Percentiles rank a stretch among this genome's conserved stretches.
Conservation (phyloP, 2,329 filamentous ascomycete species). For the Aspergillus thermomutatus region DNA sequence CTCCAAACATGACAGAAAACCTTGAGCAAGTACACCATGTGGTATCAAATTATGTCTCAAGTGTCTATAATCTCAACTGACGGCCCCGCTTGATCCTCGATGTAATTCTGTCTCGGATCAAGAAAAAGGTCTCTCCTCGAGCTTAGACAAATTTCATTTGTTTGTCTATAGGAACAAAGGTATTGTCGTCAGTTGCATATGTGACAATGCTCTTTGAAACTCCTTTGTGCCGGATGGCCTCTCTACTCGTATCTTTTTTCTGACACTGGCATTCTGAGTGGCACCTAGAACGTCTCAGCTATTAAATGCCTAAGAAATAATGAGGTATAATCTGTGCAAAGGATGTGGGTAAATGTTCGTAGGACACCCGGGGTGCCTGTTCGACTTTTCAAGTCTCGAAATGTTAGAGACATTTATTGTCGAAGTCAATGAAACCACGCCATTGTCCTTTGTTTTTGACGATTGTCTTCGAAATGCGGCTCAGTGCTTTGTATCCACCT, state of each 20-base stretch:
- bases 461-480: not conserved
- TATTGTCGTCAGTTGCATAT: not conserved
- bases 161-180: not conserved
- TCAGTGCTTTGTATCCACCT: not conserved
- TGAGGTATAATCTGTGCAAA: not conserved
- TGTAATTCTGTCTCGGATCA: not conserved
- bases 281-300: not conserved
- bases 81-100: not conserved
- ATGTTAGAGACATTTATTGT: not conserved
- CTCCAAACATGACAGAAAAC: not conserved
- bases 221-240: not conserved
- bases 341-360: not conserved
- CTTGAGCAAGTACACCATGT: not conserved
- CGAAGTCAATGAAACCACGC: not conserved
- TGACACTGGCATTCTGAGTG: not conserved
- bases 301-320: not conserved
- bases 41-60: too few species aligned
- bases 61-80: not conserved
- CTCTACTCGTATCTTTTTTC: not conserved
- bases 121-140: not conserved
- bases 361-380: not conserved
- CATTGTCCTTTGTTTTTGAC: not conserved
- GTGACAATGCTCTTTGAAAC: not conserved
- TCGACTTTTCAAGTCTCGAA: not conserved
- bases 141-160: not conserved